Conservation (phyloP, 768 basidiomycete genomes). For the Coprinopsis marcescibilis region DNA sequence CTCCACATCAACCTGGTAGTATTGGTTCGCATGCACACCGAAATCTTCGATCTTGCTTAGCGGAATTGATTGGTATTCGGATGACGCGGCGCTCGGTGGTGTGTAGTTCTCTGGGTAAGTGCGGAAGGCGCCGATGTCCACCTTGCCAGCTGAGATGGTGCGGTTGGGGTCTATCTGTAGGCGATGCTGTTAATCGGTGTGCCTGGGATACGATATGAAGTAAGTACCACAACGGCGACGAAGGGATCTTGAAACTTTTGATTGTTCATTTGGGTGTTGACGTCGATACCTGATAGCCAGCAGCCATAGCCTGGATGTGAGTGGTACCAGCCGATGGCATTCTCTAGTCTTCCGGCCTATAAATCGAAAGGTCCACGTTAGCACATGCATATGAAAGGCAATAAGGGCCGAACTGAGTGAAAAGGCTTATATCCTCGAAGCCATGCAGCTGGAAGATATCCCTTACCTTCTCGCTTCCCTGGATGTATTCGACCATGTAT, state of each 20-base stretch:
- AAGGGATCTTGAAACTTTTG: constrained; percentile 96
- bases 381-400: too few species aligned
- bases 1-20: constrained; percentile 91
- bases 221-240: constrained; percentile 87
- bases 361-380: too few species aligned
- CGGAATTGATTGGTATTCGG: constrained; percentile 95
- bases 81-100: constrained; percentile 61
- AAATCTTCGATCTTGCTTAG: constrained; percentile 98
- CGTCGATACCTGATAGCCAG: constrained; percentile 98
- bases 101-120: constrained; percentile 96
- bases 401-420: too few species aligned
- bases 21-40: constrained; percentile 95
- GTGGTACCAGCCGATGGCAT: constrained; percentile 96
- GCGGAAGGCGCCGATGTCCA: constrained; percentile 98
- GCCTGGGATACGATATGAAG: not conserved
- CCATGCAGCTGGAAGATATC: too few species aligned
- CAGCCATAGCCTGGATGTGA: constrained; percentile 99
- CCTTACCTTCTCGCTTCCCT: constrained; percentile 71
- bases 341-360: constrained; percentile 78
- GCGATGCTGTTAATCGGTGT: too few species aligned
- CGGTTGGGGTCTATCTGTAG: constrained; percentile 93
- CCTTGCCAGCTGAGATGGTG: constrained; percentile 96
- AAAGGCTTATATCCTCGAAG: too few species aligned
- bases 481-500: constrained; percentile 95
- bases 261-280: constrained; percentile 93